Base-by-base conservation (phyloP, 768 basidiomycete species). In the Lentinula edodes region DNA sequence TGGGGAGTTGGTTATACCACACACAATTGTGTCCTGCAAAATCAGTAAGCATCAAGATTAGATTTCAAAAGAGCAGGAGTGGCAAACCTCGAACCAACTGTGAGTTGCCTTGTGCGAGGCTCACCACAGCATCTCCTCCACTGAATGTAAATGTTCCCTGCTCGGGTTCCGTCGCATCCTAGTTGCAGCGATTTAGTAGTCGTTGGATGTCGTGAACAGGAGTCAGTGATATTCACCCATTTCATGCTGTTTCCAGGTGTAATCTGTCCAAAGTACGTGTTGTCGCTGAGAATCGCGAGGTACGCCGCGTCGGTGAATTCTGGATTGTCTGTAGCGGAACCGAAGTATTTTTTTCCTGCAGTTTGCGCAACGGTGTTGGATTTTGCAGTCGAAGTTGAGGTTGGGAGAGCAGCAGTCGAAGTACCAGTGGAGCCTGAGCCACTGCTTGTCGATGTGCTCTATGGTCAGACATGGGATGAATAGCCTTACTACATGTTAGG, bases 171-270 rank as follows among this genome's bases (percentile, higher is more conserved):
- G 76, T 78, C 15, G 76, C 72, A 56, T 75, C 75, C 76, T 76
- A 58, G 1, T 28, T n/a, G 9, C 6, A 52, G 7, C 16, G 6
- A 7, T 46, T 39, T 34, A 10, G 13, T 45, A 23, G 52, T 3
- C 61, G 52, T 36, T 50, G 36, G 12, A 15, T 9, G 5, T 16
- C 42, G 55, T 18, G 6, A 5, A 32, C 10, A 51, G 0, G 56
- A 20, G 28, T 20, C 3, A 34, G 12, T 32, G 13, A 53, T 32
- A 62, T 71, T 39, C 62, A 80, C 82, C 82, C 82, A 84, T 78
- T 84, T 84, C 82, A 83, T 82, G 62, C 75, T 77, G 65, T 83
- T 83, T 18, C 72, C 81, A 28, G 82, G 74, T 0, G 82, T 83
- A 62, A 83, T 70, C 66, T 80, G 80, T 12, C 72, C 72, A 64